A percentile compares a stretch with the other conserved stretches of the same genome.
Evolutionary conservation across 306 rosid species (phyloP).

Genomic region (Alnus rubra): DNA sequence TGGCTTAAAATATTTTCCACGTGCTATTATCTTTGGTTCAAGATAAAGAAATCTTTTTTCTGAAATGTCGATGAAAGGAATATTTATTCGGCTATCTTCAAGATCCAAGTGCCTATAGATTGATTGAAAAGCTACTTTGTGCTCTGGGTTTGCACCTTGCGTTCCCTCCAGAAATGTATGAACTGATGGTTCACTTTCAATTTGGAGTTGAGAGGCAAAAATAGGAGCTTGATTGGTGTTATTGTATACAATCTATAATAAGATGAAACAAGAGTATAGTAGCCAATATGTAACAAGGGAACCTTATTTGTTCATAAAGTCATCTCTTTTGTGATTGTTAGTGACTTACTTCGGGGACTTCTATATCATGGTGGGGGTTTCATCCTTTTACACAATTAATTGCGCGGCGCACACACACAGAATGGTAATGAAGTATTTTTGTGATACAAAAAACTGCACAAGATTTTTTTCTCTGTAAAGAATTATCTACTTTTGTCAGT

Average conservation of each 20-base stretch:
- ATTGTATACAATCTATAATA: background rate
- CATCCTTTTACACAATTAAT: constrained; percentile 5
- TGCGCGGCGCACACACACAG: background rate
- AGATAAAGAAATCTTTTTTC: background rate
- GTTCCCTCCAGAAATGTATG: constrained; percentile 6
- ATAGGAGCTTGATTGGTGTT: background rate
- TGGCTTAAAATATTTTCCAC: background rate
- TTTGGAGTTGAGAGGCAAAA: background rate
- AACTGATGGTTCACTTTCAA: background rate
- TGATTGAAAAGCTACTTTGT: constrained; percentile 11
- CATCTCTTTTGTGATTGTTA: constrained; percentile 14
- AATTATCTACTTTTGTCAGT: background rate
- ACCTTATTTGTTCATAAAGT: constrained; percentile 8
- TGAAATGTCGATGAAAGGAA: background rate
- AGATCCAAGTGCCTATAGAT: background rate
- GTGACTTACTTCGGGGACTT: background rate
- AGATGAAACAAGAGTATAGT: constrained; percentile 7
- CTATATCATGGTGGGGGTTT: constrained; percentile 11
- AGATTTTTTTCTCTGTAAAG: background rate
- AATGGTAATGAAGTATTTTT: background rate
- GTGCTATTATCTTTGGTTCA: background rate
- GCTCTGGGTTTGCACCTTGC: constrained; percentile 2
- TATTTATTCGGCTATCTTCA: background rate
- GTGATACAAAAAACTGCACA: background rate
- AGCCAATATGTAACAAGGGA: constrained; percentile 3